Conservation (phyloP, 1,284 basidiomycete species). For the Cutaneotrichosporon sp. region DNA sequence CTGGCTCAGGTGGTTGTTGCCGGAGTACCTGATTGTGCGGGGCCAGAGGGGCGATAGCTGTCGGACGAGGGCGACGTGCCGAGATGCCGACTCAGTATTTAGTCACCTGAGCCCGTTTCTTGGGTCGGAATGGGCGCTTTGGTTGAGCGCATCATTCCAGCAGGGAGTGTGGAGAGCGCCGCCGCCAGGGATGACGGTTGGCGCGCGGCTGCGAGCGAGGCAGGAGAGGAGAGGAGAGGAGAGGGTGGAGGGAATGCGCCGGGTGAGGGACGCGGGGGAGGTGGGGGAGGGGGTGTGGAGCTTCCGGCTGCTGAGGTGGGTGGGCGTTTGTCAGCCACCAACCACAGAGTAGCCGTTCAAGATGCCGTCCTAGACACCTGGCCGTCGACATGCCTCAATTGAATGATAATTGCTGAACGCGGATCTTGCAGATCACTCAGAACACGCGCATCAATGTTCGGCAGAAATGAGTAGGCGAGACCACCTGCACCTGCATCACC, state of each 20-base stretch:
- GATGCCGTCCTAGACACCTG: not conserved
- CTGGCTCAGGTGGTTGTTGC: not conserved
- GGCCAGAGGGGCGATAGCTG: not conserved
- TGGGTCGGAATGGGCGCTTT: too few species aligned
- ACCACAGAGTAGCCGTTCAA: not conserved
- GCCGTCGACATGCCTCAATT: too few species aligned
- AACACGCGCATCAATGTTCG: too few species aligned
- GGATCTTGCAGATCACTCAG: too few species aligned
- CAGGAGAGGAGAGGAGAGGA: too few species aligned
- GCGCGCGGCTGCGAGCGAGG: too few species aligned
- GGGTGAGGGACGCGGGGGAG: too few species aligned
- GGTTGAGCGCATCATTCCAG: too few species aligned
- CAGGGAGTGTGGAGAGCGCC: too few species aligned
- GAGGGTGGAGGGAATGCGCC: too few species aligned
- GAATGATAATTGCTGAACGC: too few species aligned
- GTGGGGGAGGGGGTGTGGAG: not conserved
- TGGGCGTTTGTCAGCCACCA: not conserved
- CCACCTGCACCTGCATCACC: not conserved
- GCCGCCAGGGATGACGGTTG: too few species aligned
- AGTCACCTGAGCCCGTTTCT: not conserved
- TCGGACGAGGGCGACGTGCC: slow-evolving; percentile 1
- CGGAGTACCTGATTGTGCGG: not conserved
- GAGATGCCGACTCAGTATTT: not conserved
- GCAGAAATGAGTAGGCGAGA: not conserved
- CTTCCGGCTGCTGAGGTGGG: not conserved